Percentiles rank a stretch among this genome's conserved stretches.
phyloP scores from a whole-genome alignment of 2,329 filamentous ascomycete species.

The Epichloe baconii region DNA sequence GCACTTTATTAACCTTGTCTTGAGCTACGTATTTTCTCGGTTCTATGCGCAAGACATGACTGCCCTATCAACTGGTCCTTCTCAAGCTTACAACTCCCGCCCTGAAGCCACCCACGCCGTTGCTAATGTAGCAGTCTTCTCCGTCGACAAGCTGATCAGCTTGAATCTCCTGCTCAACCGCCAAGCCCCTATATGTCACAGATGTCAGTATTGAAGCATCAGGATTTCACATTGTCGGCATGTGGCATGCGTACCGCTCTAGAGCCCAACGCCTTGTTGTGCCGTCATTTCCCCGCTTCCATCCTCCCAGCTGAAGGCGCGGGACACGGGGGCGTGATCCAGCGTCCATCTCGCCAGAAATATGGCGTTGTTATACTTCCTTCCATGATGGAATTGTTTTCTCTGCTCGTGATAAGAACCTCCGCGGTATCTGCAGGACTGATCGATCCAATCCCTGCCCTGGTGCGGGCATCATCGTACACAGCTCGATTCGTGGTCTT shows the following conservation, averaged over 20 bases:
- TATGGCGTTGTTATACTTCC: conserved; percentile 74
- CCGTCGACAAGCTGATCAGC: conserved; percentile 49
- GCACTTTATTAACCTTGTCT: not conserved
- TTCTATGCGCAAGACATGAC: not conserved
- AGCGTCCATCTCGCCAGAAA: conserved; percentile 57
- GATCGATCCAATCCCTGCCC: conserved; percentile 45
- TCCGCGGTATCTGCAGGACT: conserved; percentile 42
- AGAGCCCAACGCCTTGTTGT: conserved; percentile 78
- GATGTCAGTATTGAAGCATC: not conserved
- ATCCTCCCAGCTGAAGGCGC: conserved; percentile 18
- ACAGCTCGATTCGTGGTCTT: conserved; percentile 68
- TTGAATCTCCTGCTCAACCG: conserved; percentile 49
- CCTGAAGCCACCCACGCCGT: conserved; percentile 70
- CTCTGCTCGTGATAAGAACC: conserved; percentile 57
- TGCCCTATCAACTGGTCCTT: not conserved
- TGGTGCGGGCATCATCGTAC: conserved; percentile 57
- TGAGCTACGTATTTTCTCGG: not conserved
- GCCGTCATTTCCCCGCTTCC: conserved; percentile 70
- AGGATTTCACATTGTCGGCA: not conserved
- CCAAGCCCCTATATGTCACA: conserved; percentile 35
- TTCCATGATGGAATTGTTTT: conserved; percentile 61
- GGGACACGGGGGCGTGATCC: conserved; percentile 66
- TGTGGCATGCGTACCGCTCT: conserved; percentile 34
- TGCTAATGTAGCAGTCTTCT: conserved; percentile 80
- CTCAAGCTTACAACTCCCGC: conserved; percentile 28